Conservation (phyloP, 805 yeast genomes). For the Candida patagonica region DNA sequence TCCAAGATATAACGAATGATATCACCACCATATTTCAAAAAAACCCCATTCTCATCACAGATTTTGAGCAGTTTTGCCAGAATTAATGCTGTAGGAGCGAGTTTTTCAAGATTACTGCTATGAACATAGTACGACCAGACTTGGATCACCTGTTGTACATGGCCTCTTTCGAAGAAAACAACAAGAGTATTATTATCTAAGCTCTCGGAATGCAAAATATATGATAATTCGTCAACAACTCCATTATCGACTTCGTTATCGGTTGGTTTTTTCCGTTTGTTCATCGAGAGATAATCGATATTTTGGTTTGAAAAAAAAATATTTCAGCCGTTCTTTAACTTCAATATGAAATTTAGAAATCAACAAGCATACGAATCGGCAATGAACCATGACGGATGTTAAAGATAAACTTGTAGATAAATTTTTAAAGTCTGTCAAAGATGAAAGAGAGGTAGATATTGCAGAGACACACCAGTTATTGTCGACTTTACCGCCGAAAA, state of each 20-base stretch:
- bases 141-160: conserved; percentile 32
- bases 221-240: conserved; percentile 1
- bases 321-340: conserved; percentile 2
- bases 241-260: conserved; percentile 11
- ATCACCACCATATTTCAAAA: conserved; percentile 25
- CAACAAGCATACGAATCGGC: no score
- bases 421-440: conserved; percentile 34
- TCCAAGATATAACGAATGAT: conserved; percentile 46
- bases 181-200: conserved; percentile 5
- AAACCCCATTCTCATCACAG: conserved; percentile 31
- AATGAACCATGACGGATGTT: background rate
- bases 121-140: conserved; percentile 41
- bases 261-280: conserved; percentile 11
- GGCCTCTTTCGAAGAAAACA: conserved; percentile 29
- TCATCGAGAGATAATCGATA: conserved; percentile 1
- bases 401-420: conserved; percentile 25
- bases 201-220: background rate
- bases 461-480: conserved; percentile 38
- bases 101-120: conserved; percentile 10
- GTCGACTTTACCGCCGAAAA: conserved; percentile 46
- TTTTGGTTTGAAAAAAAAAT: background rate
- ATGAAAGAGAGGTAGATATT: conserved; percentile 46
- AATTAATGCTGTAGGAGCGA: conserved; percentile 25
- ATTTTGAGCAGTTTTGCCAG: conserved; percentile 29
- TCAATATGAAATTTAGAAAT: background rate